A percentile compares a stretch with the other conserved stretches of the same genome.
phyloP scores from a whole-genome alignment of 1,139 yeast species.

The Wickerhamomyces sp. region DNA sequence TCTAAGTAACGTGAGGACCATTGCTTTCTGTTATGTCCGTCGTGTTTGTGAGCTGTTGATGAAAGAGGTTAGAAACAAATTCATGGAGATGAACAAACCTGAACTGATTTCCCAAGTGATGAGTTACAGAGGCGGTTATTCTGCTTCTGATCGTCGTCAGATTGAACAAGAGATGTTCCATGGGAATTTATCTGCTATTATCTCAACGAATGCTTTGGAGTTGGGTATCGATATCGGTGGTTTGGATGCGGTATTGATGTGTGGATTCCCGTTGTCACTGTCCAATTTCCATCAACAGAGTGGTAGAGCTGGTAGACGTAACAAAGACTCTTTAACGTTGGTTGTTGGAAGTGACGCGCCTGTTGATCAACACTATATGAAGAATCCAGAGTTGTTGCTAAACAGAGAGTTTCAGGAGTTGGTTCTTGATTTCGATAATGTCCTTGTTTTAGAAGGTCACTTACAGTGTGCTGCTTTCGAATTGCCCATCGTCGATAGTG shows the following conservation, averaged over 20 bases:
- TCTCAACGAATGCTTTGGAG: constrained; percentile 93
- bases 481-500: constrained; percentile 55
- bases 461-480: constrained; percentile 95
- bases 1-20: constrained; percentile 65
- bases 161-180: constrained; percentile 88
- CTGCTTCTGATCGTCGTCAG: constrained; percentile 74
- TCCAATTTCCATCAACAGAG: constrained; percentile 91
- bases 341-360: constrained; percentile 84
- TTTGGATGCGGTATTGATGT: constrained; percentile 82
- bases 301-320: constrained; percentile 92
- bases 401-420: constrained; percentile 47
- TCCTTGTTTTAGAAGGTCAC: constrained; percentile 68
- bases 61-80: constrained; percentile 64
- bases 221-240: constrained; percentile 93
- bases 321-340: constrained; percentile 69
- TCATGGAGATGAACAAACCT: constrained; percentile 36
- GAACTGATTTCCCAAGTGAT: constrained; percentile 63
- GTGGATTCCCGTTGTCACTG: constrained; percentile 87
- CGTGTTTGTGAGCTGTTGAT: constrained; percentile 81
- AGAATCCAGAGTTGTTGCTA: constrained; percentile 61
- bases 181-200: constrained; percentile 77
- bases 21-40: constrained; percentile 86
- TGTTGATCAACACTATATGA: constrained; percentile 77
- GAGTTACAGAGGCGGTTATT: constrained; percentile 95
- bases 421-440: constrained; percentile 46